Percentiles rank a stretch among this genome's conserved stretches.
These are phyloP conservation scores for Pseudevernia furfuracea DNA, from an alignment of 495 filamentous ascomycete species.

Conservation along the genomic window DNA sequence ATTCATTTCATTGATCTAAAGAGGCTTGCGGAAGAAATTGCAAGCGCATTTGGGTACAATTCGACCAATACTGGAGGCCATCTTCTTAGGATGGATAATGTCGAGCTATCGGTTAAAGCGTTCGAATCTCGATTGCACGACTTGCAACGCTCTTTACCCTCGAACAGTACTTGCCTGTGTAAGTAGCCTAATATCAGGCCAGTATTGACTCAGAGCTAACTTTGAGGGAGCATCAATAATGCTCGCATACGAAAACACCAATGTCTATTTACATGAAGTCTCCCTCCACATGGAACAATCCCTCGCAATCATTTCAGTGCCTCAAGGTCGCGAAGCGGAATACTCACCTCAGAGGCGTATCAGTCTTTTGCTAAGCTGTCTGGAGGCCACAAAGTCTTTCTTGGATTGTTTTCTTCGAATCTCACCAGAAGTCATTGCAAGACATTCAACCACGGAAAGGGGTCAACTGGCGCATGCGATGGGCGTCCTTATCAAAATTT, in stretches of 20 bases:
- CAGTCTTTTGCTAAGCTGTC: slow-evolving; percentile 10
- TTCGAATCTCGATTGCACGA: slow-evolving; percentile 3
- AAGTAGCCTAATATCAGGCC: neutral
- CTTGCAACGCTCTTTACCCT: neutral
- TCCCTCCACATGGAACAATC: neutral
- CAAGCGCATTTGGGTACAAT: slow-evolving; percentile 14
- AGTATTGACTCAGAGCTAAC: neutral
- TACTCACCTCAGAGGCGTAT: neutral
- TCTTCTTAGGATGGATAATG: neutral
- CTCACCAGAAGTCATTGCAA: neutral
- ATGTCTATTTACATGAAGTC: slow-evolving; percentile 15
- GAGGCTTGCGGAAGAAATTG: slow-evolving; percentile 11
- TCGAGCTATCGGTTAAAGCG: slow-evolving; percentile 12
- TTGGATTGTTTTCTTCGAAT: slow-evolving; percentile 9
- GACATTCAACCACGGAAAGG: neutral
- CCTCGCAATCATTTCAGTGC: neutral
- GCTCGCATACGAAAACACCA: slow-evolving; percentile 3
- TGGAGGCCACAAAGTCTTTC: slow-evolving; percentile 16
- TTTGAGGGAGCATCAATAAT: neutral
- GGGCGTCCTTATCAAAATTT: slow-evolving; percentile 1
- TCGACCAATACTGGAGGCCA: neutral
- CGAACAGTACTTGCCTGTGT: neutral
- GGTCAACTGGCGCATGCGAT: slow-evolving; percentile 5
- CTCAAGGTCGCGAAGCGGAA: neutral
- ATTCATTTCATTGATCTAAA: slow-evolving; percentile 6